These are phyloP conservation scores for Colletotrichum higginsianum DNA, from an alignment of 2,329 filamentous ascomycete genomes.

Conservation along the genomic window DNA sequence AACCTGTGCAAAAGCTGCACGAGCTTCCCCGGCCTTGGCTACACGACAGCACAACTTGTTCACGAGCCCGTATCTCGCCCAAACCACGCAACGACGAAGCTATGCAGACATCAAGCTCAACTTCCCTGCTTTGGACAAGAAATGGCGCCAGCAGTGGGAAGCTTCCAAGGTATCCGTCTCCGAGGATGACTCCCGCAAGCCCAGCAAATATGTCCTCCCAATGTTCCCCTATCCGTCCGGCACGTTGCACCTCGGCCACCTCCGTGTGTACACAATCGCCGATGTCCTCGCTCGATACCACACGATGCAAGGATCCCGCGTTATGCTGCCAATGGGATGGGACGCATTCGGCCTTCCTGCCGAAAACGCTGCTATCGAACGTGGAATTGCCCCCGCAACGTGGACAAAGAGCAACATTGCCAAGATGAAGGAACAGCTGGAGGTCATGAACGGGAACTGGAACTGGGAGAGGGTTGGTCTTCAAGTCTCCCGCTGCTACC, in stretches of 20 bases:
- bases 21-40: constrained; percentile 21
- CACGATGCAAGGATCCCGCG: constrained; percentile 79
- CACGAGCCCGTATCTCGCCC: constrained; percentile 19
- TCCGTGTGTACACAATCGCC: constrained; percentile 91
- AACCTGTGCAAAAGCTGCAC: constrained; percentile 21
- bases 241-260: constrained; percentile 86
- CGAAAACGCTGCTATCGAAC: constrained; percentile 91
- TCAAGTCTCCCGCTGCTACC: constrained; percentile 18
- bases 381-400: constrained; percentile 80
- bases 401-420: constrained; percentile 88
- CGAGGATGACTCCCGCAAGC: constrained; percentile 42
- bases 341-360: constrained; percentile 93
- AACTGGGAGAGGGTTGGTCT: constrained; percentile 83
- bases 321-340: constrained; percentile 94
- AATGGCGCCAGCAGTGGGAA: constrained; percentile 67
- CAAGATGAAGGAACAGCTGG: constrained; percentile 87
- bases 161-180: constrained; percentile 41
- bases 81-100: constrained; percentile 47
- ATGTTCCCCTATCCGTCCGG: constrained; percentile 97
- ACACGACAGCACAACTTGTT: constrained; percentile 27
- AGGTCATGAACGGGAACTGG: constrained; percentile 84
- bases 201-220: constrained; percentile 78
- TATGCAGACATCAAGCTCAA: constrained; percentile 60
- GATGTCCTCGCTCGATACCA: constrained; percentile 86
- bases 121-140: constrained; percentile 62